Evolutionary conservation across 2,329 filamentous ascomycete species (phyloP), one percentile per base, ranked within the genome.

Genomic region (Diaporthe sp.): DNA sequence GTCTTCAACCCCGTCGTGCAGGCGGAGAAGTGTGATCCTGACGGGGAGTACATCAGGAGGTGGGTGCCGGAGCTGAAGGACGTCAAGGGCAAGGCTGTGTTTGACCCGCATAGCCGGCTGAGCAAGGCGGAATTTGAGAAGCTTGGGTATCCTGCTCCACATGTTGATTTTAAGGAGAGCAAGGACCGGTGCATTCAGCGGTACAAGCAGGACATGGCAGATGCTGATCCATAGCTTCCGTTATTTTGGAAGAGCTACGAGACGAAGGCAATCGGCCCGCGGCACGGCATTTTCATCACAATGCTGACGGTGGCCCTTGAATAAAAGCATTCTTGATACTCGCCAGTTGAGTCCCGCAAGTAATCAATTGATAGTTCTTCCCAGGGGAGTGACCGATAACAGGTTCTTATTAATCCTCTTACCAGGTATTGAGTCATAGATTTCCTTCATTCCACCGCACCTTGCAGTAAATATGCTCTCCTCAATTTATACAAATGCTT

Each of bases 1-100:
- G 92, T 94, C 39, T 94, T 94, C 83, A 94, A 94, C 78, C 93
- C 93, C 0, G 82, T 92, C 74, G 82, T 90, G 57, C 93, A 94
- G 84, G 91, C 89, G 72, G 92, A 93, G 86, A 92, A 90, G 82
- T 94, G 93, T 78, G 93, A 94, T 82, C 84, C 85, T 0, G 84
- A 90, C 0, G 93, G 92, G 0, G 88, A 90, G 37, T 94, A 93
- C 81, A 94, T 94, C 70, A 84, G 90, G 51, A 87, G 87, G 72
- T 94, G 92, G 92, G 87, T 94, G 7, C 88, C 88, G 4, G 93
- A 95, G 83, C 82, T 94, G 79, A 85, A 83, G 34, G 86, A 84
- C 0, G 84, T 94, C 3, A 78, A 89, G 79, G 92, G 89, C 0
- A 89, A 89, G 74, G 90, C 88, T 4, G 87, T 94, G 22, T 92